A percentile compares a stretch with the other conserved stretches of the same genome.
These are phyloP conservation scores for Debaryomyces fabryi DNA, from an alignment of 1,139 yeast species.

Conservation along the genomic window DNA sequence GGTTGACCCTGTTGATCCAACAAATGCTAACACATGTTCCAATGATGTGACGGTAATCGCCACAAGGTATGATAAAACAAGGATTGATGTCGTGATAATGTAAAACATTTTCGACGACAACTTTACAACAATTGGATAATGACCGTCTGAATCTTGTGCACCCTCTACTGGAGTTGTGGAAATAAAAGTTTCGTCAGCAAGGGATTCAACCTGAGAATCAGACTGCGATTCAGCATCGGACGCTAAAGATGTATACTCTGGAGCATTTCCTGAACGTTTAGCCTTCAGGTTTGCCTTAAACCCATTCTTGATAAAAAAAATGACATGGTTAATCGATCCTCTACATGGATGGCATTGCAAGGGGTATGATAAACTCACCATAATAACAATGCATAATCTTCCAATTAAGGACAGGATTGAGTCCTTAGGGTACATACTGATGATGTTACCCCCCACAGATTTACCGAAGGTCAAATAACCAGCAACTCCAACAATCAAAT, in stretches of 20 bases:
- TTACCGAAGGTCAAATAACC: constrained; percentile 91
- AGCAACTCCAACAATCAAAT: constrained; percentile 70
- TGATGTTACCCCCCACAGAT: constrained; percentile 66
- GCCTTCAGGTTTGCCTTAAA: constrained; percentile 19
- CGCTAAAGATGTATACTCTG: constrained; percentile 21
- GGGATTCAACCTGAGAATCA: constrained; percentile 11
- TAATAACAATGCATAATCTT: constrained; percentile 66
- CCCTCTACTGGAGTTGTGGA: constrained; percentile 55
- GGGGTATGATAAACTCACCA: constrained; percentile 73
- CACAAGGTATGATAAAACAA: constrained; percentile 64
- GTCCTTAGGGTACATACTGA: constrained; percentile 65
- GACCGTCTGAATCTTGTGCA: constrained; percentile 53
- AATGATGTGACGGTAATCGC: constrained; percentile 79
- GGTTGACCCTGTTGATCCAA: constrained; percentile 94
- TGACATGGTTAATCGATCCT: constrained; percentile 68
- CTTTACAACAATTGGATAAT: constrained; percentile 55
- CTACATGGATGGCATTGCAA: constrained; percentile 80
- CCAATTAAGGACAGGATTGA: constrained; percentile 66
- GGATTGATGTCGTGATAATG: constrained; percentile 65
- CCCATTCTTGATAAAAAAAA: constrained; percentile 51
- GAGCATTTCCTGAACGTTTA: neutral
- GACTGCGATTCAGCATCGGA: constrained; percentile 26
- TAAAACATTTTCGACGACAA: constrained; percentile 56
- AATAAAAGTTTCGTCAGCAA: constrained; percentile 40
- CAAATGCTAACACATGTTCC: constrained; percentile 86